Conservation (phyloP, 257 asterid species). For the Galeopsis tetrahit region DNA sequence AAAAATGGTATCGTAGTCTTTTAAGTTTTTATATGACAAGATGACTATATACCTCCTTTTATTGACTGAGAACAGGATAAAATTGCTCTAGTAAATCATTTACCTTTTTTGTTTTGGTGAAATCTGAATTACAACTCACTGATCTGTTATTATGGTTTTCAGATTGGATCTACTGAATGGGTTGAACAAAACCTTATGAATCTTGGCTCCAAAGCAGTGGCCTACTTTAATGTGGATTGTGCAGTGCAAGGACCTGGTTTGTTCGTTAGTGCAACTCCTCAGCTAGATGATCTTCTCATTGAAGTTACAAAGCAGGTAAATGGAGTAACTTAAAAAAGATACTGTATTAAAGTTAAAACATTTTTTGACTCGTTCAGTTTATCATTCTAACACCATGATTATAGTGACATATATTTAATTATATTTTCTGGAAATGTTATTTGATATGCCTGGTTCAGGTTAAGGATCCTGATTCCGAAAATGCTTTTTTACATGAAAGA, state of each 20-base stretch:
- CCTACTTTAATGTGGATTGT: constrained; percentile 91
- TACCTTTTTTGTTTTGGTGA: not conserved
- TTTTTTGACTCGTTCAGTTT: constrained; percentile 14
- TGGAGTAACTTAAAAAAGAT: not conserved
- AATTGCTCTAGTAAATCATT: not conserved
- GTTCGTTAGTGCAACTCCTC: constrained; percentile 88
- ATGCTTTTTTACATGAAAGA: constrained; percentile 48
- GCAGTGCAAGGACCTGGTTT: constrained; percentile 98
- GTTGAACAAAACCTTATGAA: constrained; percentile 83
- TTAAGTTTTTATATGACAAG: not conserved
- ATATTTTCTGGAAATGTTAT: constrained; percentile 24
- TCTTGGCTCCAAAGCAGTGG: constrained; percentile 82
- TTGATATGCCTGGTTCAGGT: constrained; percentile 54
- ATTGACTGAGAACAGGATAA: not conserved
- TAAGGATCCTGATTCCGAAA: constrained; percentile 78
- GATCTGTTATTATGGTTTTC: constrained; percentile 36
- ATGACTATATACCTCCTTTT: not conserved
- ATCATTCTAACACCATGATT: not conserved
- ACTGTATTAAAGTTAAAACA: constrained; percentile 21
- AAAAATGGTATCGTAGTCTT: not conserved
- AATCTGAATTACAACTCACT: constrained; percentile 27
- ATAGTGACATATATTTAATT: not conserved
- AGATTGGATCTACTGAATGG: constrained; percentile 99
- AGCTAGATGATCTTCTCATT: constrained; percentile 82
- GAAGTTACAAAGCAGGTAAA: constrained; percentile 80